Evolutionary conservation across 306 rosid genomes (phyloP).

Genomic region (Begonia fuchsioides): DNA sequence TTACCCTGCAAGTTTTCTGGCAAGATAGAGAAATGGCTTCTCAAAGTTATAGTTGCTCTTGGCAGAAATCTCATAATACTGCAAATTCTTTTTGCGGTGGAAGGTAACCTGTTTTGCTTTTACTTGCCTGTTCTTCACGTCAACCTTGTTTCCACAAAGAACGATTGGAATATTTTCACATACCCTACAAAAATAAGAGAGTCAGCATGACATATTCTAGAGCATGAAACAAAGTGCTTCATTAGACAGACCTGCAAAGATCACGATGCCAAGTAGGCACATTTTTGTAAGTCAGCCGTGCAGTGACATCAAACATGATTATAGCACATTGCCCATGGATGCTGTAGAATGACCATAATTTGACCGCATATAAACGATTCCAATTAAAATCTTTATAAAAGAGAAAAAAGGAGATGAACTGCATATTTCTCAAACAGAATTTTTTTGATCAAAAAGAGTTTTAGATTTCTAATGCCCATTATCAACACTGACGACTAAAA

Average conservation of each 20-base stretch:
- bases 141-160: slow-evolving; percentile 79
- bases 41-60: slow-evolving; percentile 80
- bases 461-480: too few relatives aligned
- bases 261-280: slow-evolving; percentile 81
- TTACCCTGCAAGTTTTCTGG: slow-evolving; percentile 13
- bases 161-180: slow-evolving; percentile 78
- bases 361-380: too few relatives aligned
- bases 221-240: not conserved
- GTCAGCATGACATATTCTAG: too few relatives aligned
- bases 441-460: too few relatives aligned
- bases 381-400: too few relatives aligned
- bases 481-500: too few relatives aligned
- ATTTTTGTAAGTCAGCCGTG: slow-evolving; percentile 57
- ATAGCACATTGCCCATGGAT: slow-evolving; percentile 78
- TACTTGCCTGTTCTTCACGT: slow-evolving; percentile 80
- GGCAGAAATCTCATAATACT: slow-evolving; percentile 74
- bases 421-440: too few relatives aligned
- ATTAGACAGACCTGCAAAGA: slow-evolving; percentile 38
- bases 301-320: slow-evolving; percentile 74
- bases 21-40: slow-evolving; percentile 16
- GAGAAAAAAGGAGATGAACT: too few relatives aligned
- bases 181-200: slow-evolving; percentile 34
- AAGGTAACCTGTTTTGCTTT: slow-evolving; percentile 82
- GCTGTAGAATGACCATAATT: slow-evolving; percentile 25
- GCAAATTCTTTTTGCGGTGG: slow-evolving; percentile 70